Percentiles rank a stretch among this genome's conserved stretches.
phyloP scores from a whole-genome alignment of 192 early-diverging fungal genomes.

The Funneliformis geosporum region DNA sequence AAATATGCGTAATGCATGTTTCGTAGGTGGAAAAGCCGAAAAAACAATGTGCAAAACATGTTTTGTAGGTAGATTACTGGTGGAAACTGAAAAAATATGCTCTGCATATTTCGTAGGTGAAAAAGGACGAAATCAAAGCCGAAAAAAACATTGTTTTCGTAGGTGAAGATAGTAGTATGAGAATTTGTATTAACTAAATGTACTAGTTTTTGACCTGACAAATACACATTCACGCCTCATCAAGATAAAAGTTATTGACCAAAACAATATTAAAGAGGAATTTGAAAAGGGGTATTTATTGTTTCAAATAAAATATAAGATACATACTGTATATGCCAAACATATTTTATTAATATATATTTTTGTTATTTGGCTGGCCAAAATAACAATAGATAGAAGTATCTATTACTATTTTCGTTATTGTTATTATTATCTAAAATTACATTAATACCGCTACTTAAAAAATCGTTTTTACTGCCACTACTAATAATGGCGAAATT shows the following conservation, averaged over 20 bases:
- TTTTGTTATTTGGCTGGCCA: neutral
- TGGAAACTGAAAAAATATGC: slow-evolving; percentile 19
- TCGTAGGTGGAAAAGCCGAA: slow-evolving; percentile 7
- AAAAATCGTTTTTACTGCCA: slow-evolving; percentile 1
- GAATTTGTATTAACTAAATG: slow-evolving; percentile 20
- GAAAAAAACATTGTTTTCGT: slow-evolving; percentile 19
- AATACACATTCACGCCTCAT: slow-evolving; percentile 27
- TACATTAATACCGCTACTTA: neutral
- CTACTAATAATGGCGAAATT: neutral
- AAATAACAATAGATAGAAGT: slow-evolving; percentile 17
- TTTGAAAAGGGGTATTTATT: slow-evolving; percentile 23
- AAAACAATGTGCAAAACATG: slow-evolving; percentile 17
- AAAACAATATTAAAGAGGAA: slow-evolving; percentile 22
- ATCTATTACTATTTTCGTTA: neutral
- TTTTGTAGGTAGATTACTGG: slow-evolving; percentile 23
- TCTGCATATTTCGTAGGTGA: too few species aligned
- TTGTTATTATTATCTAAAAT: neutral
- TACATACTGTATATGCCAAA: slow-evolving; percentile 15
- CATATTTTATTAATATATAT: slow-evolving; percentile 19
- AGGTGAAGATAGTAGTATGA: slow-evolving; percentile 18
- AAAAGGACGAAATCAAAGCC: slow-evolving; percentile 16
- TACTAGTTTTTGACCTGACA: slow-evolving; percentile 26
- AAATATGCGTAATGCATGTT: slow-evolving; percentile 22
- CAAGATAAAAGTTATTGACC: neutral
- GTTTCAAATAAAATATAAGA: too few species aligned